Evolutionary conservation across 106 monocot genomes (phyloP), one percentile per base, ranked within the genome.

Genomic region (Phalaenopsis aphrodite): DNA sequence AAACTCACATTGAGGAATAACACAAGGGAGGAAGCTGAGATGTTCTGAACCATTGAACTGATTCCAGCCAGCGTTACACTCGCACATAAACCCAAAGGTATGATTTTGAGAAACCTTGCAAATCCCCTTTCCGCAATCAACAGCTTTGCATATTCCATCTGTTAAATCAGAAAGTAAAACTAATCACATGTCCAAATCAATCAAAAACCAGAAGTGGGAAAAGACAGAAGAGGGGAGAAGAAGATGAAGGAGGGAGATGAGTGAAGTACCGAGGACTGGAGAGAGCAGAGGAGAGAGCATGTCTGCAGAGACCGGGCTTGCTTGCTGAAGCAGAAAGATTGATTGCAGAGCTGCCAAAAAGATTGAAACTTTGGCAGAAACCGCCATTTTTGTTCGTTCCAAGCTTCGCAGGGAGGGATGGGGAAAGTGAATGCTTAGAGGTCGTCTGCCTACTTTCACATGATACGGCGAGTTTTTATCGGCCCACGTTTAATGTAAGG

Each of bases 1-100:
- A 39, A 75, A 16, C 84, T 83, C 81, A 92, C 92, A 92, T 46
- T 92, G 85, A 56, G 92, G 92, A 77, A 92, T 61, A 80, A 87
- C 43, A 55, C 92, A 92, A 23, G 92, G 89, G 12, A 89, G 85
- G 84, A 86, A 92, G 14, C 80, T n/a, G 65, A 87, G 66, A 24
- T 80, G 49, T 48, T 89, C 87, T 4, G 76, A 77, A 16, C 77
- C 48, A 37, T 85, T 79, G 49, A 87, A 65, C 80, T 87, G 89
- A 36, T 47, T 73, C 92, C 92, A 92, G 1, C 92, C 89, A 8
- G 73, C 66, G 10, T 84, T 76, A 79, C 92, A 92, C 41, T 89
- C 36, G 77, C 92, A 92, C 36, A 46, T 65, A 49, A 87, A 89
- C 10, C 89, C 92, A 47, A 89, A 82, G 2, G 47, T 41, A 36